Conservation (phyloP, 208 protist species). For the Porcisia hertigi region DNA sequence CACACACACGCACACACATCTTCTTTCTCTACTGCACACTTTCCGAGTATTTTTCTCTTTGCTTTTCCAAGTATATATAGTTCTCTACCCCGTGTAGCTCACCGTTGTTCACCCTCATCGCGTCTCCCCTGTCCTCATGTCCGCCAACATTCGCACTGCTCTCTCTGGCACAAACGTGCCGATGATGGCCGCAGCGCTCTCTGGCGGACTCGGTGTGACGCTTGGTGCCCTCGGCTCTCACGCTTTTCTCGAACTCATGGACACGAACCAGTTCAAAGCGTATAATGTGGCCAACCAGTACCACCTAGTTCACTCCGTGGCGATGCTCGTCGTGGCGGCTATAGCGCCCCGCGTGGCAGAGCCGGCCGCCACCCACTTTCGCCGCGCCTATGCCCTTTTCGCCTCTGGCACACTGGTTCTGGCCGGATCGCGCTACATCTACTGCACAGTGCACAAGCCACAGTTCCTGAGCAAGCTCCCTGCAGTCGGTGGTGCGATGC, state of each 20-base stretch:
- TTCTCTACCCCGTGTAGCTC: background rate
- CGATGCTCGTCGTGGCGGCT: slow-evolving; percentile 52
- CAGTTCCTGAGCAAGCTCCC: slow-evolving; percentile 35
- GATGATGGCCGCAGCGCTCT: slow-evolving; percentile 38
- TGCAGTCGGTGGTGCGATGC: slow-evolving; percentile 30
- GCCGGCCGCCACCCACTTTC: slow-evolving; percentile 27
- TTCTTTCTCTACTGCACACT: too few species aligned
- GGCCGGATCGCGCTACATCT: slow-evolving; percentile 40
- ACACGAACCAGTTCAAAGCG: slow-evolving; percentile 41
- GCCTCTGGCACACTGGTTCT: slow-evolving; percentile 32
- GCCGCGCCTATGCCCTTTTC: slow-evolving; percentile 42
- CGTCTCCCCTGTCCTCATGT: slow-evolving; percentile 4
- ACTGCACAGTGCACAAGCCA: slow-evolving; percentile 49
- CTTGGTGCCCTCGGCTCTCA: slow-evolving; percentile 57
- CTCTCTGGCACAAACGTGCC: slow-evolving; percentile 35
- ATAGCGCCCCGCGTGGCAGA: slow-evolving; percentile 28
- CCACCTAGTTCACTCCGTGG: slow-evolving; percentile 71
- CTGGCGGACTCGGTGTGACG: slow-evolving; percentile 37
- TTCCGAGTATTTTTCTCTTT: too few species aligned
- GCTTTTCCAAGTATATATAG: too few species aligned
- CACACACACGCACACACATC: too few species aligned
- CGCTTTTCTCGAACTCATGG: slow-evolving; percentile 51
- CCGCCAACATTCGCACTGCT: slow-evolving; percentile 24
- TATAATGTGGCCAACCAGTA: slow-evolving; percentile 64
- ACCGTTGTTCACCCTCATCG: background rate